Evolutionary conservation across 1,284 basidiomycete species (phyloP).

Genomic region (Cystobasidium slooffiae): DNA sequence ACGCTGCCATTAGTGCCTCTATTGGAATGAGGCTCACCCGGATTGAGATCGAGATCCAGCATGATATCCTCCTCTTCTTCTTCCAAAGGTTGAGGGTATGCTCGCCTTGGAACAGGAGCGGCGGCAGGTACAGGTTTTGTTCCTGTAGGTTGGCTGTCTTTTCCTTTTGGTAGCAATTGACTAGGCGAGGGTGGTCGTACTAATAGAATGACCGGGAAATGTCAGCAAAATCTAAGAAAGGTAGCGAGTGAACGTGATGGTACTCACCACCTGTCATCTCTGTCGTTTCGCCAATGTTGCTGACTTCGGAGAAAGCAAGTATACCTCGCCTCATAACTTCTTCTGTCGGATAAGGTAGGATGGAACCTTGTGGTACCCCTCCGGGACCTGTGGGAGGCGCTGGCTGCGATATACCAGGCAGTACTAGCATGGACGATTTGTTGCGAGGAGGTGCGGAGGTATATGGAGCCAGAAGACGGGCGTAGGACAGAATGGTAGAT

Average conservation of each 20-base stretch:
- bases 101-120: slow-evolving; percentile 38
- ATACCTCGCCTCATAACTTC: slow-evolving; percentile 51
- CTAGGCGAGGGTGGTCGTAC: slow-evolving; percentile 15
- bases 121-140: slow-evolving; percentile 26
- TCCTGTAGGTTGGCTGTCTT: slow-evolving; percentile 33
- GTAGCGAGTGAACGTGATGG: not conserved
- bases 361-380: slow-evolving; percentile 47
- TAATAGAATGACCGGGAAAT: not conserved
- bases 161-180: slow-evolving; percentile 1
- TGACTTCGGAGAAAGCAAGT: slow-evolving; percentile 50
- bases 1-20: not conserved
- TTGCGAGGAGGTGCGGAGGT: slow-evolving; percentile 51
- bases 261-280: slow-evolving; percentile 49
- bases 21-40: slow-evolving; percentile 36
- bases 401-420: not conserved
- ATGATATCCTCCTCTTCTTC: slow-evolving; percentile 49
- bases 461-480: slow-evolving; percentile 52
- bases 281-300: slow-evolving; percentile 49
- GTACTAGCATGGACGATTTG: not conserved
- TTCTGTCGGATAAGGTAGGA: slow-evolving; percentile 55
- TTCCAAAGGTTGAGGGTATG: slow-evolving; percentile 35
- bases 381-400: slow-evolving; percentile 26
- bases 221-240: not conserved
- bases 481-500: slow-evolving; percentile 50
- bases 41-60: slow-evolving; percentile 54